Percentiles rank a stretch among this genome's conserved stretches.
Conservation (phyloP, 768 basidiomycete genomes). For the Roridomyces roridus region DNA sequence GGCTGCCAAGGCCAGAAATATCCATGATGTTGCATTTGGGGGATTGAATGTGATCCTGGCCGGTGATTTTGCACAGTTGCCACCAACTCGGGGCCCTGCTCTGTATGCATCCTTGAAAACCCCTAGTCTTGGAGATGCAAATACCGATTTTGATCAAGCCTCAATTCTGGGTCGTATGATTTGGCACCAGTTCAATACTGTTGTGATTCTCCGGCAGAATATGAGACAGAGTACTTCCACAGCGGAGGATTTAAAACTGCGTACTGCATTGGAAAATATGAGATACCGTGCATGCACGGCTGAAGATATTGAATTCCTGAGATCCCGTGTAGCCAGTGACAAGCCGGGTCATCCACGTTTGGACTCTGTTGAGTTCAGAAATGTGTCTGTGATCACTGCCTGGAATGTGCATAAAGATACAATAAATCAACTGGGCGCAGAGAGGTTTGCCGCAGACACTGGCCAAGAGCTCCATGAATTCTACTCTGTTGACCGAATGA, state of each 20-base stretch:
- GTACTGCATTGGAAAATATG: slow-evolving; percentile 36
- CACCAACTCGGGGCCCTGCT: too few relatives aligned
- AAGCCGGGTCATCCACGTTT: slow-evolving; percentile 13
- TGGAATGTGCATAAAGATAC: slow-evolving; percentile 36
- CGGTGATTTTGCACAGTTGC: too few relatives aligned
- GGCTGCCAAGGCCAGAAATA: slow-evolving; percentile 24
- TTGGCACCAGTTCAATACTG: too few relatives aligned
- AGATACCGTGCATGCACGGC: slow-evolving; percentile 38
- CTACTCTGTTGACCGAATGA: slow-evolving; percentile 27
- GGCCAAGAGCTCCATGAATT: slow-evolving; percentile 30
- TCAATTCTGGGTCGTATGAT: too few relatives aligned
- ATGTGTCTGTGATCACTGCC: slow-evolving; percentile 42
- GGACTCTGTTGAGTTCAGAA: slow-evolving; percentile 24
- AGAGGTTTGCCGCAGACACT: slow-evolving; percentile 37
- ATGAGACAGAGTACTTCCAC: slow-evolving; percentile 37
- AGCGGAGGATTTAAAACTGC: slow-evolving; percentile 31
- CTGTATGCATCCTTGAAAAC: too few relatives aligned
- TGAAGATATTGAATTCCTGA: slow-evolving; percentile 37
- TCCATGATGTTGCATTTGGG: slow-evolving; percentile 28
- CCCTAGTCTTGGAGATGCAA: too few relatives aligned
- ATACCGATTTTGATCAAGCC: too few relatives aligned
- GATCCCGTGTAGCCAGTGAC: slow-evolving; percentile 22
- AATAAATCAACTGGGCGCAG: slow-evolving; percentile 36
- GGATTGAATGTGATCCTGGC: slow-evolving; percentile 39
- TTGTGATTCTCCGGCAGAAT: slow-evolving; percentile 41